A percentile compares a stretch with the other conserved stretches of the same genome.
These are phyloP conservation scores for Aspergillus quadrilineatus DNA, from an alignment of 2,329 filamentous ascomycete genomes.

Conservation along the genomic window DNA sequence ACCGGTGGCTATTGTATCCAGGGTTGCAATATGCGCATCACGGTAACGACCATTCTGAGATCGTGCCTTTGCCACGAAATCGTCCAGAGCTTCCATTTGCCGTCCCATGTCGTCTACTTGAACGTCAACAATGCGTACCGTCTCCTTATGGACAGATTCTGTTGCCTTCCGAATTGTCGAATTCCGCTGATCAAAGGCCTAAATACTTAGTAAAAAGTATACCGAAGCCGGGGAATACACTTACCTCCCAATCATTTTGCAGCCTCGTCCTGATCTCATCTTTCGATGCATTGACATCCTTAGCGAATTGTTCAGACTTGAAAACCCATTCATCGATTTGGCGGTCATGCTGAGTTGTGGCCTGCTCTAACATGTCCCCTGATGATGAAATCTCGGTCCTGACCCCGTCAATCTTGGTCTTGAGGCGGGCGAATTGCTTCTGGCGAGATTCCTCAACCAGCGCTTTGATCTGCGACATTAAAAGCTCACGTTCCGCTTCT, in stretches of 20 bases:
- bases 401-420: constrained; percentile 61
- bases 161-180: constrained; percentile 80
- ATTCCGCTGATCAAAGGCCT: constrained; percentile 75
- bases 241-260: constrained; percentile 80
- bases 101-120: constrained; percentile 82
- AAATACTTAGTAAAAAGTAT: constrained; percentile 26
- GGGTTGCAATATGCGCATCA: constrained; percentile 63
- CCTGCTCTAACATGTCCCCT: constrained; percentile 63
- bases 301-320: constrained; percentile 67
- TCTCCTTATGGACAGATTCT: constrained; percentile 85
- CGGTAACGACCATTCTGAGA: constrained; percentile 78
- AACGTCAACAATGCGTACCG: constrained; percentile 81
- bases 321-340: constrained; percentile 74
- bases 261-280: constrained; percentile 78
- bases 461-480: constrained; percentile 74
- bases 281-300: constrained; percentile 69
- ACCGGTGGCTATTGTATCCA: constrained; percentile 64
- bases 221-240: constrained; percentile 29
- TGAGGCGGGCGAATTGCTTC: constrained; percentile 69
- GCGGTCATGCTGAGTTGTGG: constrained; percentile 64
- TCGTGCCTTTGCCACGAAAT: constrained; percentile 80
- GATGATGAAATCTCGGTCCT: constrained; percentile 65
- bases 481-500: constrained; percentile 68
- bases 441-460: constrained; percentile 74
- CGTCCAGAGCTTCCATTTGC: constrained; percentile 88